phyloP scores from a whole-genome alignment of 2,329 filamentous ascomycete species.

The Aspergillus puulaauensis region DNA sequence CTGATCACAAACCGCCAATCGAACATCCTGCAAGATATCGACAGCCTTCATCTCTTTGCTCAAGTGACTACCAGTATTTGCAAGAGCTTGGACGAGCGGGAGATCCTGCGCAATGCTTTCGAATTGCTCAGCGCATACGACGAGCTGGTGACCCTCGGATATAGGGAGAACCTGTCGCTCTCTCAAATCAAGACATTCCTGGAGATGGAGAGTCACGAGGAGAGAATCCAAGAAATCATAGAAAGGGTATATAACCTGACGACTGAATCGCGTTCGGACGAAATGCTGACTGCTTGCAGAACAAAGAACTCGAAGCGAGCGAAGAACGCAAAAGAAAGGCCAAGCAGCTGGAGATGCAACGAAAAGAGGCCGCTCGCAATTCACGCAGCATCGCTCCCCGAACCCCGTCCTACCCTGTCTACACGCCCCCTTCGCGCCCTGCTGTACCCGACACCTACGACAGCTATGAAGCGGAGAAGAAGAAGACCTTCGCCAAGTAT shows the following conservation, averaged over 20 bases:
- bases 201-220: conserved; percentile 99
- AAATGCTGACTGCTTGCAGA: conserved; percentile 53
- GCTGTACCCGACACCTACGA: conserved; percentile 81
- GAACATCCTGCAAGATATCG: conserved; percentile 98
- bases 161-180: conserved; percentile 92
- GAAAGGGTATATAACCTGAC: conserved; percentile 62
- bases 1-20: conserved; percentile 99
- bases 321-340: conserved; percentile 98
- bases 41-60: conserved; percentile 94
- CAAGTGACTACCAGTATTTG: conserved; percentile 97
- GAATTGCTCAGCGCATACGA: conserved; percentile 96
- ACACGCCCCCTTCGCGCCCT: conserved; percentile 75
- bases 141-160: conserved; percentile 92
- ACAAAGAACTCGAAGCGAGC: conserved; percentile 97
- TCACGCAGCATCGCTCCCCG: conserved; percentile 67
- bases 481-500: conserved; percentile 81
- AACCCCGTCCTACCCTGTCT: conserved; percentile 82
- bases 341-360: conserved; percentile 97
- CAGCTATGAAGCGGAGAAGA: conserved; percentile 95
- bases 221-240: conserved; percentile 98
- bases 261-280: conserved; percentile 21
- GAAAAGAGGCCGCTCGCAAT: conserved; percentile 86
- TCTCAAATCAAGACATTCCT: conserved; percentile 99
- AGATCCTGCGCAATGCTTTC: conserved; percentile 92
- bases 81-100: conserved; percentile 91